Conservation (phyloP, 495 filamentous ascomycete species). For the Hypoxylon fragiforme region DNA sequence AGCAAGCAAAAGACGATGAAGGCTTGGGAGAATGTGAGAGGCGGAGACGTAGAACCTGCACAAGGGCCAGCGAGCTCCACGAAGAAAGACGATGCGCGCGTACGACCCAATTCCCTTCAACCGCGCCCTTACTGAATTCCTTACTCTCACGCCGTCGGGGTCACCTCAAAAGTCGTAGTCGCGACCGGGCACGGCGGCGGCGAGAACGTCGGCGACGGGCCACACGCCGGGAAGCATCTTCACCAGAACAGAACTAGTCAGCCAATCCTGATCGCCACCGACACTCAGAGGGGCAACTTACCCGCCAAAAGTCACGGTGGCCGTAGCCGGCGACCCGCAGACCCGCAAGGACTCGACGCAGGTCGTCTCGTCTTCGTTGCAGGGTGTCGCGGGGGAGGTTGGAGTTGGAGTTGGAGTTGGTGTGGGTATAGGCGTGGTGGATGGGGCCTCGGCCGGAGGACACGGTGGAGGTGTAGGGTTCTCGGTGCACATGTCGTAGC, state of each 20-base stretch:
- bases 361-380: constrained; percentile 29
- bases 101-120: not conserved
- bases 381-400: constrained; percentile 4
- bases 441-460: too few relatives aligned
- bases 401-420: not conserved
- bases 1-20: not conserved
- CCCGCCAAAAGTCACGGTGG: constrained; percentile 34
- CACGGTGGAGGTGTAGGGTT: constrained; percentile 26
- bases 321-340: constrained; percentile 34
- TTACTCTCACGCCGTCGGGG: not conserved
- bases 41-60: not conserved
- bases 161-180: not conserved
- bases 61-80: too few relatives aligned
- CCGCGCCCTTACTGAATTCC: not conserved
- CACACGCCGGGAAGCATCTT: constrained; percentile 35
- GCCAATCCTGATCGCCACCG: too few relatives aligned
- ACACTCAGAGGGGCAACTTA: too few relatives aligned
- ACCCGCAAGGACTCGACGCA: constrained; percentile 30
- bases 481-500: constrained; percentile 24
- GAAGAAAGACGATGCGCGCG: too few relatives aligned
- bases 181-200: constrained; percentile 28
- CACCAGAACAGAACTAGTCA: not conserved
- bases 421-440: not conserved
- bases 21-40: not conserved
- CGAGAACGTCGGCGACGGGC: constrained; percentile 26